Percentiles rank a stretch among this genome's conserved stretches.
Evolutionary conservation across 441 rosid species (phyloP).

Genomic region (Gossypium trilobum): DNA sequence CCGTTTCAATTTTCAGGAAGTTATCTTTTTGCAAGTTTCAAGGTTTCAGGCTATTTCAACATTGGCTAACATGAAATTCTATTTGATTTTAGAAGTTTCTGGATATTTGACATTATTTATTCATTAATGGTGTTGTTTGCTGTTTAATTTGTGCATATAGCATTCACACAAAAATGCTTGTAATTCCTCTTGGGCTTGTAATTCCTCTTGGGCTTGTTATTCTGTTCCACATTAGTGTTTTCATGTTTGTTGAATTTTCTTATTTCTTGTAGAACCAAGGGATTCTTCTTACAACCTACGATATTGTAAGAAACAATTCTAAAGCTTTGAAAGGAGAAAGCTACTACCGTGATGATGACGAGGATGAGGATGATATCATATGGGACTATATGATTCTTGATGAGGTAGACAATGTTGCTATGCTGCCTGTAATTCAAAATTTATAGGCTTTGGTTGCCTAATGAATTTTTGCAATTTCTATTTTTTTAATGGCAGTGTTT

Average conservation of each 20-base stretch:
- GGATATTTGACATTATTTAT: background rate
- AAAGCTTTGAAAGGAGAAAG: conserved; percentile 53
- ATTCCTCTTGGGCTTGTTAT: conserved; percentile 6
- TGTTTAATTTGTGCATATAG: background rate
- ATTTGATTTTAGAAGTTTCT: background rate
- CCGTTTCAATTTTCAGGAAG: background rate
- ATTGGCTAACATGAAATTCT: background rate
- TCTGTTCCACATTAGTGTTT: conserved; percentile 10
- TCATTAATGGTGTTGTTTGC: background rate
- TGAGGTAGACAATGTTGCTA: conserved; percentile 44
- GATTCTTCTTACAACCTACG: conserved; percentile 82
- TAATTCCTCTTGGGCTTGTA: conserved; percentile 5
- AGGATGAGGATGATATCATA: conserved; percentile 36
- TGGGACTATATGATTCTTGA: conserved; percentile 98
- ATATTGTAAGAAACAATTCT: conserved; percentile 77
- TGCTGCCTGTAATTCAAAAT: background rate
- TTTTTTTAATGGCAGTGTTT: background rate
- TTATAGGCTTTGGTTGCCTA: background rate
- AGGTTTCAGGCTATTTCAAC: background rate
- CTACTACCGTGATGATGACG: conserved; percentile 39
- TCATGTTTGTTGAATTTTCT: conserved; percentile 13
- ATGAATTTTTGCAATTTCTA: background rate
- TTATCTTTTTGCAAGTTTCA: background rate
- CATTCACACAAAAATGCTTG: background rate
- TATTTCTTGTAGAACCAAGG: conserved; percentile 58